Percentiles rank a stretch among this genome's conserved stretches.
These are phyloP conservation scores for Mytilinidion resinicola DNA, from an alignment of 495 filamentous ascomycete genomes.

Conservation along the genomic window DNA sequence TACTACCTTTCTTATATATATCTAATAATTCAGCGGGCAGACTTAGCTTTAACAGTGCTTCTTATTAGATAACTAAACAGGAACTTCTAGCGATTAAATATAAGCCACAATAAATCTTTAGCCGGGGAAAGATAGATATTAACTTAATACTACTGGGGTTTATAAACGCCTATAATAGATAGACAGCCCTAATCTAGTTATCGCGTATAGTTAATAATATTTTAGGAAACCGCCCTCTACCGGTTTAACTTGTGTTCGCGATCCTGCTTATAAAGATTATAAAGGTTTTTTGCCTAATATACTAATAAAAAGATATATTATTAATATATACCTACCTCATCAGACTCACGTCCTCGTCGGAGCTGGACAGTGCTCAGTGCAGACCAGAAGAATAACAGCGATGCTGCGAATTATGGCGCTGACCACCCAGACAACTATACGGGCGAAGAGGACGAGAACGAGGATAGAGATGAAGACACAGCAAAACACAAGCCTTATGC, in stretches of 20 bases:
- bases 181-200: constrained; percentile 15
- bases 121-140: constrained; percentile 16
- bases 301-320: neutral
- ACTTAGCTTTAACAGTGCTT: constrained; percentile 23
- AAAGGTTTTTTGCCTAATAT: constrained; percentile 2
- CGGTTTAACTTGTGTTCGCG: constrained; percentile 15
- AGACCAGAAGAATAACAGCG: too few species aligned
- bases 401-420: too few species aligned
- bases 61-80: constrained; percentile 17
- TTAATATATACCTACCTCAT: neutral
- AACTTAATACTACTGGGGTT: constrained; percentile 19
- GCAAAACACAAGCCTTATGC: too few species aligned
- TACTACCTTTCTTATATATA: neutral
- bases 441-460: too few species aligned
- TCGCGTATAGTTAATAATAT: constrained; percentile 15
- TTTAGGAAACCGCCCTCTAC: constrained; percentile 5
- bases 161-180: constrained; percentile 13
- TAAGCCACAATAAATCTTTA: constrained; percentile 20
- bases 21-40: constrained; percentile 1
- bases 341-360: too few species aligned
- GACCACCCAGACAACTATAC: too few species aligned
- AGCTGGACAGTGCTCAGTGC: too few species aligned
- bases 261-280: constrained; percentile 23
- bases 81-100: constrained; percentile 20
- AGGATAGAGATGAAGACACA: too few species aligned